Base-by-base conservation (phyloP, 2,329 filamentous ascomycete species). In the Ophiostoma quercus region DNA sequence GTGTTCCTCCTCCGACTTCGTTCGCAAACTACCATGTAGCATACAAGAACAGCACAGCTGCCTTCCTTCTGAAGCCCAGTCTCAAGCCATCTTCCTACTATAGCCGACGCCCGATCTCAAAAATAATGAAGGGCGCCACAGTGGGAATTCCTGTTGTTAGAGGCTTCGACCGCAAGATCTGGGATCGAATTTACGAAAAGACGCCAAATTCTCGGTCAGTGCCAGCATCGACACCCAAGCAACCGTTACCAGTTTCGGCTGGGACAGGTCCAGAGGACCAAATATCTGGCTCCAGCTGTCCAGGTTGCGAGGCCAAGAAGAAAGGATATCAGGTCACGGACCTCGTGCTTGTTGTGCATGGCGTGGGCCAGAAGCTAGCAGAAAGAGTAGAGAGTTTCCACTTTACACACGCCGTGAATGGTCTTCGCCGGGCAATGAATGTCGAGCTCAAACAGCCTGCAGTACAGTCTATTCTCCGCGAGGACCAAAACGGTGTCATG, bases 321-420 rank as follows among this genome's bases (percentile, higher is more conserved):
- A 82, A 86, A 60, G 83, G 83, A 37, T 88, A 88, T 1, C 87
- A 88, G 72, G 91, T 96, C 5, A 94, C 91, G 0, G 95, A 99
- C 76, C 82, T 99, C 8, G 87, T 98, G 1, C 84, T 99, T 4
- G 92, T 98, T 11, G 91, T 95, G 62, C 95, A 99, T 76, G 95
- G 95, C 1, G 98, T 99, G 73, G 95, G 95, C 0, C 95, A 99
- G 78, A 98, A 99, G 78, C 85, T 98, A 67, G 96, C 94, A 0
- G 93, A 99, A 77, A 85, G 94, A 14, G 92, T 98, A 72, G 94
- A 98, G 78, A 97, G 92, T 75, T 99, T 94, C 75, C 92, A 98
- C 78, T 99, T 99, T 75, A 99, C 95, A 0, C 94, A 98, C 78
- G 92, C 93, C 5, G 94, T 98, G 77, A 98, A 97, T 76, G 87